phyloP scores from a whole-genome alignment of 2,329 filamentous ascomycete genomes.

The Blastomyces percursus region DNA sequence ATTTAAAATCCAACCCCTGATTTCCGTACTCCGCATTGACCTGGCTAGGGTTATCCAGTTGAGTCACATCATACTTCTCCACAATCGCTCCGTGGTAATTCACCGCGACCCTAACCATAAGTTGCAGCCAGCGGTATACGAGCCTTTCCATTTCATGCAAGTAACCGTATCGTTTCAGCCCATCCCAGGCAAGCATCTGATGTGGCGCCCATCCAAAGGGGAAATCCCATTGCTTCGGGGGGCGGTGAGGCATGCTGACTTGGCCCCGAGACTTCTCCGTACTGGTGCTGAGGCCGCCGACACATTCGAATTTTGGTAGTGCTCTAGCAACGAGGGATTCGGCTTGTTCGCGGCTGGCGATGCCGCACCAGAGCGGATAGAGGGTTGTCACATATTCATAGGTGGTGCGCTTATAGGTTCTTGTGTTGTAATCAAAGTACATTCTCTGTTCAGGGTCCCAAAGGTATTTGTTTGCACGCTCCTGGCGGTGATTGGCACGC shows the following conservation, averaged over 20 bases:
- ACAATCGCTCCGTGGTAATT: conserved; percentile 71
- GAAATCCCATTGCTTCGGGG: conserved; percentile 84
- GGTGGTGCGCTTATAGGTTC: conserved; percentile 57
- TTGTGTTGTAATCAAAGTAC: conserved; percentile 74
- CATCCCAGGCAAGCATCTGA: conserved; percentile 84
- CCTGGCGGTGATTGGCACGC: conserved; percentile 61
- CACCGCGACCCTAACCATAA: conserved; percentile 67
- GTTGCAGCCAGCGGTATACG: conserved; percentile 22
- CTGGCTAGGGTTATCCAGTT: conserved; percentile 65
- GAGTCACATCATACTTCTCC: conserved; percentile 76
- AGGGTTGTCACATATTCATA: conserved; percentile 79
- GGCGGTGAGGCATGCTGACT: conserved; percentile 55
- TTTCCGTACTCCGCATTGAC: conserved; percentile 87
- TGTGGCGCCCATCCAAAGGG: conserved; percentile 86
- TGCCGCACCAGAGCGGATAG: conserved; percentile 80
- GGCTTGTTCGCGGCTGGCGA: conserved; percentile 65
- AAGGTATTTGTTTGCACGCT: conserved; percentile 68
- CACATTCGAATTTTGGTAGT: conserved; percentile 67
- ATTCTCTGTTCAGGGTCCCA: conserved; percentile 49
- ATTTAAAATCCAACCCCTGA: conserved; percentile 72
- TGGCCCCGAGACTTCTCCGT: conserved; percentile 67
- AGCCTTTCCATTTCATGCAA: conserved; percentile 67
- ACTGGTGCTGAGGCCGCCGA: conserved; percentile 68
- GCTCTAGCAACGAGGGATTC: conserved; percentile 60
- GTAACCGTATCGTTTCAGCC: conserved; percentile 70